Percentiles rank a stretch among this genome's conserved stretches.
These are phyloP conservation scores for Exutisphaerella laricina DNA, from an alignment of 2,329 filamentous ascomycete species.

Conservation along the genomic window DNA sequence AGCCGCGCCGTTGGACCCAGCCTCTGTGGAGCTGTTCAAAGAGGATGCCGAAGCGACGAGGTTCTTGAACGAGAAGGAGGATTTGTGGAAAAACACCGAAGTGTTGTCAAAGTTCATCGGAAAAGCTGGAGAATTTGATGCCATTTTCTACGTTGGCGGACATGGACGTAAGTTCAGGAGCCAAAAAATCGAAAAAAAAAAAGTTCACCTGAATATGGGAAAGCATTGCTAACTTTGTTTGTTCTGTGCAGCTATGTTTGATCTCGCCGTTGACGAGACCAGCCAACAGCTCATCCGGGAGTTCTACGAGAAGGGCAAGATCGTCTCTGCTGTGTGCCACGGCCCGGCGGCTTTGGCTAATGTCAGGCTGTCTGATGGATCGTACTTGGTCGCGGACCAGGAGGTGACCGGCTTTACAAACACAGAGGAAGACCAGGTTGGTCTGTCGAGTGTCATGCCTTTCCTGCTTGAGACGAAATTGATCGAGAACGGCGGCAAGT, in stretches of 20 bases:
- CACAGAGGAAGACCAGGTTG: constrained; percentile 48
- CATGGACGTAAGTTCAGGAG: constrained; percentile 46
- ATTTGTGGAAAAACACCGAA: constrained; percentile 59
- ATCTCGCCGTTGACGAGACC: constrained; percentile 54
- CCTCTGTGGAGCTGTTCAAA: constrained; percentile 29
- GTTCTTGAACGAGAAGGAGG: constrained; percentile 48
- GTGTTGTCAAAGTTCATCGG: constrained; percentile 54
- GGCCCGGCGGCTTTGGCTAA: constrained; percentile 59
- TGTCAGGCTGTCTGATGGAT: constrained; percentile 49
- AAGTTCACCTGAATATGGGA: too few relatives aligned
- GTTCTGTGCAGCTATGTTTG: constrained; percentile 56
- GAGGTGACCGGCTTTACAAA: constrained; percentile 58
- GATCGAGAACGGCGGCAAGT: constrained; percentile 49
- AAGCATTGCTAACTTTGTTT: background rate
- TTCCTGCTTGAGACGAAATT: constrained; percentile 58
- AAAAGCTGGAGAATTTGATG: constrained; percentile 57
- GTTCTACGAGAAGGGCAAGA: constrained; percentile 57
- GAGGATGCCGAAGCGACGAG: constrained; percentile 28
- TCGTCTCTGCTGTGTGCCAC: constrained; percentile 64
- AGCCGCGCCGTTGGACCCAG: constrained; percentile 35
- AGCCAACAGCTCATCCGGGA: constrained; percentile 57
- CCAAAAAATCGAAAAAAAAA: background rate
- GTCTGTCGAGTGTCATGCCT: constrained; percentile 44
- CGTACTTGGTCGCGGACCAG: constrained; percentile 52
- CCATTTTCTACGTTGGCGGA: constrained; percentile 56